phyloP scores from a whole-genome alignment of 78 protist genomes.

The Guillardia theta region DNA sequence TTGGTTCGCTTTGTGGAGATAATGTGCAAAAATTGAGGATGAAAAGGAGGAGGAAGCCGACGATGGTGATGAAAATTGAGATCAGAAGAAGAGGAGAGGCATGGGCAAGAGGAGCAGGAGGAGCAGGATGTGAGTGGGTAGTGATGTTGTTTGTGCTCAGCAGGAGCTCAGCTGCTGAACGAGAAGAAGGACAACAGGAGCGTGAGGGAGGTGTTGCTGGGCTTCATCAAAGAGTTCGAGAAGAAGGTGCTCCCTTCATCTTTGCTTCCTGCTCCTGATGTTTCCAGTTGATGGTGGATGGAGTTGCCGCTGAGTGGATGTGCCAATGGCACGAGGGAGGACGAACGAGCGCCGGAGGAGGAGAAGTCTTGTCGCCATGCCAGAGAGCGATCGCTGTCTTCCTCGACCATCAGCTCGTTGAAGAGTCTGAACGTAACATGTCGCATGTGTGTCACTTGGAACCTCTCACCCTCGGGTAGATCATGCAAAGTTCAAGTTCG shows the following conservation, averaged over 20 bases:
- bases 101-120: neutral
- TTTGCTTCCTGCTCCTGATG: too few relatives aligned
- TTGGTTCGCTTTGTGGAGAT: neutral
- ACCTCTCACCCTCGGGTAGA: too few relatives aligned
- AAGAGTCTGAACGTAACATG: neutral
- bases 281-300: too few relatives aligned
- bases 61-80: neutral
- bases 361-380: neutral
- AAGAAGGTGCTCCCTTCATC: too few relatives aligned
- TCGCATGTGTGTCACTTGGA: too few relatives aligned
- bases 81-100: neutral
- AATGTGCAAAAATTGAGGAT: neutral
- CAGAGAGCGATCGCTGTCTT: neutral
- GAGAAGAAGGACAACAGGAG: neutral
- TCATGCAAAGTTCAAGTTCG: neutral
- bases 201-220: neutral
- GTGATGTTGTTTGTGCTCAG: neutral
- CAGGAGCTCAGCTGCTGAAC: neutral
- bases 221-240: neutral
- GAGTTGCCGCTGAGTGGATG: too few relatives aligned
- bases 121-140: neutral
- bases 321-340: too few relatives aligned
- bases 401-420: neutral
- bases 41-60: neutral
- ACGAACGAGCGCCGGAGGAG: too few relatives aligned